These are phyloP conservation scores for Yarrowia sp. DNA, from an alignment of 805 yeast genomes.

Conservation along the genomic window DNA sequence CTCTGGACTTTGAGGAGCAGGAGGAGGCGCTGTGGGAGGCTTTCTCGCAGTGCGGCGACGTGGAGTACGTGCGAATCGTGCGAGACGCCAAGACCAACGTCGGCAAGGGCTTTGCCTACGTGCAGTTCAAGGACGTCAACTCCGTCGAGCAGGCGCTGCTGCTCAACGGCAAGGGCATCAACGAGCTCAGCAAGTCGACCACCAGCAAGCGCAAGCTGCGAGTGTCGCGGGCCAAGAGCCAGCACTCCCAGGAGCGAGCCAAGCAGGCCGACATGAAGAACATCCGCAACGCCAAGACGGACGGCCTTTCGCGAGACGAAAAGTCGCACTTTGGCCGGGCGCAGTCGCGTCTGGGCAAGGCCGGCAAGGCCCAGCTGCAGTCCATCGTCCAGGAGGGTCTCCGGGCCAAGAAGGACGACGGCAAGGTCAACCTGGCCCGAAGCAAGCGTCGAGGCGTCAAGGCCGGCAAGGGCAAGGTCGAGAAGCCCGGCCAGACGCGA, in stretches of 20 bases:
- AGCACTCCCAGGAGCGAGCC: conserved; percentile 32
- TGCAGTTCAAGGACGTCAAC: conserved; percentile 69
- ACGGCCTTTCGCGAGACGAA: conserved; percentile 58
- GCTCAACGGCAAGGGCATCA: conserved; percentile 63
- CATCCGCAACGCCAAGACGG: conserved; percentile 36
- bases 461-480: conserved; percentile 37
- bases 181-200: conserved; percentile 14
- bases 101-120: conserved; percentile 97
- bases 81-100: conserved; percentile 91
- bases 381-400: conserved; percentile 61
- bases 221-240: conserved; percentile 35
- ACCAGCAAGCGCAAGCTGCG: conserved; percentile 60
- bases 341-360: conserved; percentile 67
- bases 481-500: conserved; percentile 33
- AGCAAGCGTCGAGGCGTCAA: conserved; percentile 37
- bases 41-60: conserved; percentile 64
- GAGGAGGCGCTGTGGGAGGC: conserved; percentile 88
- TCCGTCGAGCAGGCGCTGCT: conserved; percentile 79
- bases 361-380: conserved; percentile 65
- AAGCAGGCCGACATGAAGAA: conserved; percentile 12
- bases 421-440: conserved; percentile 24
- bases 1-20: conserved; percentile 84
- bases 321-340: conserved; percentile 81
- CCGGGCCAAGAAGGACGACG: conserved; percentile 68
- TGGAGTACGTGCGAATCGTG: conserved; percentile 84